Evolutionary conservation across 345 rosid species (phyloP), one percentile per base, ranked within the genome.

Genomic region (Citrus mangshanensis): DNA sequence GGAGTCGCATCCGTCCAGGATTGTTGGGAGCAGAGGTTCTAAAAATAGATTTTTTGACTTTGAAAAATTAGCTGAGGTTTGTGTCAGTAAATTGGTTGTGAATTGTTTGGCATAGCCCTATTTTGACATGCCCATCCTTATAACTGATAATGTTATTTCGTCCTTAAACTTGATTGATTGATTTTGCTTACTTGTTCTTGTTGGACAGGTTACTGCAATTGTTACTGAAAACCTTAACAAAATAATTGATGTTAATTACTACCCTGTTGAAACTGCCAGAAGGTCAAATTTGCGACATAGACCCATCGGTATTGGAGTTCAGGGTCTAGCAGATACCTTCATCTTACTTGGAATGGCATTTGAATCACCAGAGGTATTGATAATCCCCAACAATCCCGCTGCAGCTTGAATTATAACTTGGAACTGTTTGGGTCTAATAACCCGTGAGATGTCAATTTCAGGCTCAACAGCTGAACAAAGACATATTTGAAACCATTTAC

Each of bases 281-380:
- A 88, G 84, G 71, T 95, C 99, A 66, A 95, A 93, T 82, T 35
- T 89, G 49, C 84, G 90, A 56, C 99, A 95, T n/a, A 93, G 97
- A 55, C 99, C 98, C 3, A 87, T 95, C 61, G 97, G 99, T 58
- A 92, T 93, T 80, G 98, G 98, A 55, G 93, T 95, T 37, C 96
- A 93, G 83, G 98, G 99, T 78, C 98, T 95, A 81, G 98, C 98
- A 18, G 97, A 95, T 80, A 83, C 97, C 12, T 93, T 95, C 82
- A 95, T 93, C 71, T 89, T 92, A 66, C 95, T 95, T 37, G 98
- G 98, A 61, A 90, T 92, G 98, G 87, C 97, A 58, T 93, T 93
- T 86, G 99, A 93, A 79, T 93, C 98, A 0, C 88, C 80, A 1
- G 96, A 93, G 97, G 98, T 92, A 84, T 69, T 35, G 70, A 81